A percentile compares a stretch with the other conserved stretches of the same genome.
phyloP scores from a whole-genome alignment of 31 red algal species.

The Odonthalia washingtoniensis region DNA sequence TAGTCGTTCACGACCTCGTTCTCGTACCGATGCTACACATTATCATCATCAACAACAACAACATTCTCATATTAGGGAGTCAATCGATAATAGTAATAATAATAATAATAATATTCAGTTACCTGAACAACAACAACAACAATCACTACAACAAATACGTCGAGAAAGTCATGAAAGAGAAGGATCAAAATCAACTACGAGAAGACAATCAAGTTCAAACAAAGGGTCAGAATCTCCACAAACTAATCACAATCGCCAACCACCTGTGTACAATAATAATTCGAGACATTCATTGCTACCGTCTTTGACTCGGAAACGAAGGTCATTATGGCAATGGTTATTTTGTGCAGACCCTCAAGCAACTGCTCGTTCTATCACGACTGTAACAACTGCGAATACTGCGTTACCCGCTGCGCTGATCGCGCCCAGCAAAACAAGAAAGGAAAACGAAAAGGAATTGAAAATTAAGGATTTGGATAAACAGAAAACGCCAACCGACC shows the following conservation, averaged over 20 bases:
- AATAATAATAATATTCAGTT: too few relatives aligned
- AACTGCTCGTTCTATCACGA: conserved; percentile 18
- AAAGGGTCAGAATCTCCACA: not conserved
- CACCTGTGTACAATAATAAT: too few relatives aligned
- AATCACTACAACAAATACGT: not conserved
- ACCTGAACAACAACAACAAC: too few relatives aligned
- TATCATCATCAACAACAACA: not conserved
- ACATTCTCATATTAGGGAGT: conserved; percentile 1
- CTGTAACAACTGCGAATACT: conserved; percentile 2
- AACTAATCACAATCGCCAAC: not conserved
- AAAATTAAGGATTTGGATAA: not conserved
- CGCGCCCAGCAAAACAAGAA: not conserved
- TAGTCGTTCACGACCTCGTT: not conserved
- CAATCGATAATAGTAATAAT: not conserved
- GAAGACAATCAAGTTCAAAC: not conserved
- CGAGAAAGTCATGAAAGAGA: not conserved
- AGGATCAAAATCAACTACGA: not conserved
- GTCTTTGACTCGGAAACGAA: conserved; percentile 43
- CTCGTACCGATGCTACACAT: conserved; percentile 7
- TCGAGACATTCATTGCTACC: conserved; percentile 24
- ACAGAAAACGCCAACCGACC: not conserved
- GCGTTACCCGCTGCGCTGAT: not conserved
- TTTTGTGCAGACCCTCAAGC: conserved; percentile 49
- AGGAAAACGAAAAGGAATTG: not conserved
- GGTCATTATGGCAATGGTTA: conserved; percentile 60